Percentiles rank a stretch among this genome's conserved stretches.
phyloP scores from a whole-genome alignment of 2,329 filamentous ascomycete genomes.

The Phoma sp. region DNA sequence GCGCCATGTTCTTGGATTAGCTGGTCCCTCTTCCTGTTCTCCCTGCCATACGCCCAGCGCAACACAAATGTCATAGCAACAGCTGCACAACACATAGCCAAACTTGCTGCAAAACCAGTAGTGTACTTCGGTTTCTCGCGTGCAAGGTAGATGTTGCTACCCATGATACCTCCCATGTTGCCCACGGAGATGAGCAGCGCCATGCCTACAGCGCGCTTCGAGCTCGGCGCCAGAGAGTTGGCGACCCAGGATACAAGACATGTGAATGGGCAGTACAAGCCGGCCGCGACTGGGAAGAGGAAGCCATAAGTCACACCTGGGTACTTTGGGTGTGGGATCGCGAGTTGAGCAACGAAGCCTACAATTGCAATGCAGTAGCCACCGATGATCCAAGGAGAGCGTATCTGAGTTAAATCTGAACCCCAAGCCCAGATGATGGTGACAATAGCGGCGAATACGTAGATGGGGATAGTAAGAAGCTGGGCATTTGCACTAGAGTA shows the following conservation, averaged over 20 bases:
- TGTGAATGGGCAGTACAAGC: slow-evolving; percentile 48
- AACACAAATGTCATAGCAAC: slow-evolving; percentile 53
- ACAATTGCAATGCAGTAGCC: slow-evolving; percentile 60
- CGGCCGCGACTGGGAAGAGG: slow-evolving; percentile 46
- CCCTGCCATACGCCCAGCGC: slow-evolving; percentile 53
- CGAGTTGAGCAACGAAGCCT: slow-evolving; percentile 65
- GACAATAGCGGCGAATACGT: slow-evolving; percentile 52
- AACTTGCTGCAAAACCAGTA: slow-evolving; percentile 59
- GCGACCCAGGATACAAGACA: slow-evolving; percentile 48
- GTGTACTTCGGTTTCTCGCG: slow-evolving; percentile 58
- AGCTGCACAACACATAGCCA: slow-evolving; percentile 57
- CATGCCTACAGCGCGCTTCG: slow-evolving; percentile 55
- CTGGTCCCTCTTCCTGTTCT: slow-evolving; percentile 39
- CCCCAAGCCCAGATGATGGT: slow-evolving; percentile 54
- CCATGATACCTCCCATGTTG: slow-evolving; percentile 54
- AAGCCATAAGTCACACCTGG: slow-evolving; percentile 56
- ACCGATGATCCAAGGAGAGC: slow-evolving; percentile 62
- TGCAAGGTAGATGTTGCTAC: slow-evolving; percentile 59
- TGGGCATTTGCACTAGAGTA: slow-evolving; percentile 53
- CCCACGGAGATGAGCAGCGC: slow-evolving; percentile 59
- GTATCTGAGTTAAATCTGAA: slow-evolving; percentile 60
- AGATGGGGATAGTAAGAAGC: slow-evolving; percentile 53
- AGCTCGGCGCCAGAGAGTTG: slow-evolving; percentile 44
- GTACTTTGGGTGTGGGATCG: slow-evolving; percentile 52
- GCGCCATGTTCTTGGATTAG: slow-evolving; percentile 38